Evolutionary conservation across 352 stramenopile species (phyloP), one percentile per base, ranked within the genome.

Genomic region (Phytopythium ostracodes): DNA sequence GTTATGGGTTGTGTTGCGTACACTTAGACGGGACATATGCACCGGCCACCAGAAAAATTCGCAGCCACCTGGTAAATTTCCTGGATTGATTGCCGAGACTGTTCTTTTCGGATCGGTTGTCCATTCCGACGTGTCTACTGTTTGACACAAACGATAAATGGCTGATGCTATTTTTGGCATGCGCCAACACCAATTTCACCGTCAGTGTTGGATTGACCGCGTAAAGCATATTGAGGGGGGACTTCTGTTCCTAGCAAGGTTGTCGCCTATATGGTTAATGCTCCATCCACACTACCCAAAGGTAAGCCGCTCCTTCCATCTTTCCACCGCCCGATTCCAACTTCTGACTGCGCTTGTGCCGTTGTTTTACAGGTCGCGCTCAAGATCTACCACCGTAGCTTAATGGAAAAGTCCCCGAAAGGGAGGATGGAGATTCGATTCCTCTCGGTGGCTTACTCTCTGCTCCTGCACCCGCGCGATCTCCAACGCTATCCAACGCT

Each of bases 391-490:
- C 54, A 60, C 36, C 54, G 36, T 60, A 60, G 54, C 54, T 60
- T 60, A 60, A 60, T 60, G 54, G 54, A 50, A 60, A 60, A 60
- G 54, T 36, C 1, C 36, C 36, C 36, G 36, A 14, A 51, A 60
- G 54, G 54, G 54, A 49, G n/a, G 54, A 49, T 6, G 22, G 36
- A 38, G 54, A 22, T 60, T 35, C 36, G 36, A 60, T 60, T 51
- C 54, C 54, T 38, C 31, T 31, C 54, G 54, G 54, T 60, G 53
- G 53, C n/a, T n/a, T n/a, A n/a, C n/a, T 59, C 25, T 47, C 18
- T 47, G n/a, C n/a, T n/a, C n/a, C n/a, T n/a, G n/a, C n/a, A n/a
- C n/a, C n/a, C n/a, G n/a, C n/a, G n/a, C n/a, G n/a, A n/a, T n/a
- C n/a, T n/a, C n/a, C n/a, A n/a, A n/a, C n/a, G n/a, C n/a, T n/a